Conservation (phyloP, 768 basidiomycete species). For the Trametes punicea region DNA sequence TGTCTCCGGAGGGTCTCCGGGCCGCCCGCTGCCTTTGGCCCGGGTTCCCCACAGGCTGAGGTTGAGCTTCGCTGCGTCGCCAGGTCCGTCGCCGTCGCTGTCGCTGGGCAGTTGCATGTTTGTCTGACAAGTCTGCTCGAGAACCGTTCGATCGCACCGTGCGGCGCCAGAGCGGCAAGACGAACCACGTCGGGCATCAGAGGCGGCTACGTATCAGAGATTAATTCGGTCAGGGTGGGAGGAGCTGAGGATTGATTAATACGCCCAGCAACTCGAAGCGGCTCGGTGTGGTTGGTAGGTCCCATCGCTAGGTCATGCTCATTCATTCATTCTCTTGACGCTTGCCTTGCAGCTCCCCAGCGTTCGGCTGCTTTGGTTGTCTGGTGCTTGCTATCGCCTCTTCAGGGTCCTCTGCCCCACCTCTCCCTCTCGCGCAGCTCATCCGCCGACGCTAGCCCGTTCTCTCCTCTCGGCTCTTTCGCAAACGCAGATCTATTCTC, state of each 20-base stretch:
- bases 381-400: neutral
- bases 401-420: neutral
- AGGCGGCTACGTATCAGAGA: neutral
- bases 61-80: neutral
- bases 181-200: neutral
- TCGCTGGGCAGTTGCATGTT: neutral
- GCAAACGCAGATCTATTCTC: neutral
- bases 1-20: neutral
- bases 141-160: no score
- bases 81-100: neutral
- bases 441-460: neutral
- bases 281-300: constrained; percentile 6
- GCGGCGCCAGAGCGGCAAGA: no score
- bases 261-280: constrained; percentile 6
- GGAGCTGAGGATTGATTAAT: constrained; percentile 13
- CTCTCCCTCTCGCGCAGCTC: neutral
- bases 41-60: neutral
- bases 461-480: neutral
- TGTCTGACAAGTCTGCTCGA: neutral
- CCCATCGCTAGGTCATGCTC: constrained; percentile 12
- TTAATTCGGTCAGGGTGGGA: neutral
- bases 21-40: neutral
- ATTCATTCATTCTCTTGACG: no score
- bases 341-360: no score
- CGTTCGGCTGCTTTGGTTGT: neutral